A percentile compares a stretch with the other conserved stretches of the same genome.
Conservation (phyloP, 768 basidiomycete genomes). For the Podaxis sp. region DNA sequence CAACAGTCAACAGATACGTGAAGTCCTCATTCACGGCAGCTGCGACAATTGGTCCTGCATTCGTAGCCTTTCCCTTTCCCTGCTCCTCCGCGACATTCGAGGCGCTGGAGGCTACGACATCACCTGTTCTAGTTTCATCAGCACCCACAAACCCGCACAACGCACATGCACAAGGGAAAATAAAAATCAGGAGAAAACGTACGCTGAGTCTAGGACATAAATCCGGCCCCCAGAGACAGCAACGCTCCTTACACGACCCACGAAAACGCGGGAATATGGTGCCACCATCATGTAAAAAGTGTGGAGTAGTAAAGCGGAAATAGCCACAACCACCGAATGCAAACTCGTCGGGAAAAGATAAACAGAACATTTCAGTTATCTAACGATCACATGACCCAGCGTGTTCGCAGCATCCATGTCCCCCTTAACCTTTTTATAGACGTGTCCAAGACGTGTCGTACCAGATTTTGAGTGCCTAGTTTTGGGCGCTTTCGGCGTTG, state of each 20-base stretch:
- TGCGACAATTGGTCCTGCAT: slow-evolving; percentile 57
- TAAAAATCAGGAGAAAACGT: slow-evolving; percentile 23
- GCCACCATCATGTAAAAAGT: not conserved
- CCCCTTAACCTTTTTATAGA: not conserved
- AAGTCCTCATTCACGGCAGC: slow-evolving; percentile 46
- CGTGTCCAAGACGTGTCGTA: not conserved
- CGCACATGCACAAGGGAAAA: not conserved
- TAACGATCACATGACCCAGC: not conserved
- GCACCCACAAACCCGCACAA: not conserved
- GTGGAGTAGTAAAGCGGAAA: not conserved
- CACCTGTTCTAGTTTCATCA: slow-evolving; percentile 45
- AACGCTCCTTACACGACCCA: slow-evolving; percentile 31
- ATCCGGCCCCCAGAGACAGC: slow-evolving; percentile 62
- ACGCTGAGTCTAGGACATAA: slow-evolving; percentile 57
- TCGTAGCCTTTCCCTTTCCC: slow-evolving; percentile 24
- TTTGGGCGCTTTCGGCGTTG: not conserved
- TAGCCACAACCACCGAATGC: not conserved
- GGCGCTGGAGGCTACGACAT: slow-evolving; percentile 45
- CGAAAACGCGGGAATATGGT: slow-evolving; percentile 50
- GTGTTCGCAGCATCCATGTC: not conserved
- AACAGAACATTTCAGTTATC: not conserved
- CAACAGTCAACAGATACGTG: slow-evolving; percentile 56
- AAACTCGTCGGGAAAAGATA: not conserved
- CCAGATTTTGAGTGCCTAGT: not conserved
- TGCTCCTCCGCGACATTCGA: slow-evolving; percentile 28